These are phyloP conservation scores for Hippophae gyantsensis DNA, from an alignment of 306 rosid species.

Conservation along the genomic window DNA sequence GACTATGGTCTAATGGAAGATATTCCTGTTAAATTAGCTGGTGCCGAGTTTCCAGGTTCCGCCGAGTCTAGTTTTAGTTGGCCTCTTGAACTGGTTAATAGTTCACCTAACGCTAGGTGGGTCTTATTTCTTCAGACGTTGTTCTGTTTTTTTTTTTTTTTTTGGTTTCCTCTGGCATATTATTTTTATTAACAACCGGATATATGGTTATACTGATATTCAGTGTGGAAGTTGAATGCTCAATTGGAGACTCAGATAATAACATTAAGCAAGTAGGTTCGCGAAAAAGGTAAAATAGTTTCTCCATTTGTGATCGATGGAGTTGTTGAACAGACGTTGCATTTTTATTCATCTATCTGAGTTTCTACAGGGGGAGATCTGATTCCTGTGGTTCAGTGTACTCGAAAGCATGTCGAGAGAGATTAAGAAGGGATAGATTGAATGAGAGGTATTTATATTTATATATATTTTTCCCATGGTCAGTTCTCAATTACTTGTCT, in stretches of 20 bases:
- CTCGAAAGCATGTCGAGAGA: conserved; percentile 74
- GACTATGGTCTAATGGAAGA: conserved; percentile 39
- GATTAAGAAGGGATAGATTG: conserved; percentile 61
- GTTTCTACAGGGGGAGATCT: conserved; percentile 39
- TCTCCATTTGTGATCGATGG: too few species aligned
- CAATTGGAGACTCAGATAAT: conserved; percentile 32
- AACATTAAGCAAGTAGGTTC: conserved; percentile 12
- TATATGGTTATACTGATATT: conserved; percentile 8
- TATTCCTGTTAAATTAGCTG: conserved; percentile 26
- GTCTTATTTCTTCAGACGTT: conserved; percentile 1
- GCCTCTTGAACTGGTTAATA: conserved; percentile 31
- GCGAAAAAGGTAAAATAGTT: conserved; percentile 16
- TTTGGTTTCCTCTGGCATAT: neutral
- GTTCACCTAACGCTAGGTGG: conserved; percentile 39
- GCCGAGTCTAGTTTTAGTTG: conserved; percentile 38
- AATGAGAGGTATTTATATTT: conserved; percentile 46
- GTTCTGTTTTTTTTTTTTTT: conserved; percentile 4
- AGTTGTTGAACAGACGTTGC: neutral
- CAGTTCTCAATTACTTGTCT: conserved; percentile 1
- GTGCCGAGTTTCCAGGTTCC: conserved; percentile 29
- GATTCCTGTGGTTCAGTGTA: conserved; percentile 42
- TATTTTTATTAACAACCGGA: neutral
- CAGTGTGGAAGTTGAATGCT: conserved; percentile 52
- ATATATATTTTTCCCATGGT: neutral
- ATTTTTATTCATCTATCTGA: neutral